Conservation (phyloP, 1,284 basidiomycete species). For the Abortiporus biennis region DNA sequence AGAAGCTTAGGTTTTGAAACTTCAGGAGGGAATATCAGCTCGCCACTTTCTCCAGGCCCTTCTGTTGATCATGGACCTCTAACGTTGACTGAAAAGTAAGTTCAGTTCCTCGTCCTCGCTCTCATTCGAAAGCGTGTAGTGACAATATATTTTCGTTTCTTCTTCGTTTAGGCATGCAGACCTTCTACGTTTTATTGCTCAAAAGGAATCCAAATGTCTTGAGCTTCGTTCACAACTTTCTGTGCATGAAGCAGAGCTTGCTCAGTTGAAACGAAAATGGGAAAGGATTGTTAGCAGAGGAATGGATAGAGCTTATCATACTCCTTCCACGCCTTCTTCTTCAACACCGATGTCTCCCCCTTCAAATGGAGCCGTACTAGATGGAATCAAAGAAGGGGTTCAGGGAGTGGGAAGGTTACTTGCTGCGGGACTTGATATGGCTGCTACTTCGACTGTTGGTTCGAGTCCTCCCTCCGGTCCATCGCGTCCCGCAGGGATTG, state of each 20-base stretch:
- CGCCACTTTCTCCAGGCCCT: slow-evolving; percentile 11
- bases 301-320: slow-evolving; percentile 32
- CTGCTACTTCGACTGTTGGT: slow-evolving; percentile 7
- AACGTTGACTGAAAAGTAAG: slow-evolving; percentile 58
- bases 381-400: slow-evolving; percentile 62
- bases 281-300: slow-evolving; percentile 67
- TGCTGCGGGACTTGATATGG: slow-evolving; percentile 31
- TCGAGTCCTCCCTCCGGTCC: no score
- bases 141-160: neutral
- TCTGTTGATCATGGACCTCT: slow-evolving; percentile 31
- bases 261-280: slow-evolving; percentile 74
- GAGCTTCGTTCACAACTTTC: slow-evolving; percentile 69
- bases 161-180: slow-evolving; percentile 56
- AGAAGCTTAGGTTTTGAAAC: slow-evolving; percentile 19
- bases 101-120: slow-evolving; percentile 6
- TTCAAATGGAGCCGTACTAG: slow-evolving; percentile 33
- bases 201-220: slow-evolving; percentile 76
- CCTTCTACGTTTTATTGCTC: slow-evolving; percentile 70
- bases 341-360: slow-evolving; percentile 5
- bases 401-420: slow-evolving; percentile 49
- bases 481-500: slow-evolving; percentile 10
- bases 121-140: neutral
- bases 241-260: slow-evolving; percentile 63
- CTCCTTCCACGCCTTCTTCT: slow-evolving; percentile 12
- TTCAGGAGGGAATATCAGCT: no score